Evolutionary conservation across 202 grass and related monocot species (phyloP).

Genomic region (Dendrocalamus latiflorus): DNA sequence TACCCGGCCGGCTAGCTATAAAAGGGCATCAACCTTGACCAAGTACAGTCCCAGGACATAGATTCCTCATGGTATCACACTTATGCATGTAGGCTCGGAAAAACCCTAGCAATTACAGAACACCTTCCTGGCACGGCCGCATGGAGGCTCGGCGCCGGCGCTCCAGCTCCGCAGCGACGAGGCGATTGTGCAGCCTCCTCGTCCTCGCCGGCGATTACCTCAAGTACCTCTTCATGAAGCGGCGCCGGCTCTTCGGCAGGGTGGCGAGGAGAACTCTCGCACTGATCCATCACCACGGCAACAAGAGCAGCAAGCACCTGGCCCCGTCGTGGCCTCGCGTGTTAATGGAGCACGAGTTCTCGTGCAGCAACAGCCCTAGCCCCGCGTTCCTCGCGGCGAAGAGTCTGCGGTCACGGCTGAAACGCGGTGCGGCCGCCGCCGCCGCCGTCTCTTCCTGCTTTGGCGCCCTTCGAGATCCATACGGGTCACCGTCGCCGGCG

Average conservation of each 20-base stretch:
- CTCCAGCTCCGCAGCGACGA: not conserved
- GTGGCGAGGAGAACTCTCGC: conserved; percentile 33
- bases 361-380: conserved; percentile 66
- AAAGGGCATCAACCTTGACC: conserved; percentile 6
- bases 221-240: conserved; percentile 47
- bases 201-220: conserved; percentile 38
- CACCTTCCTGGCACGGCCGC: not conserved
- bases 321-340: conserved; percentile 1
- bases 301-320: not conserved
- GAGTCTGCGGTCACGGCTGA: conserved; percentile 41
- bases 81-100: not conserved
- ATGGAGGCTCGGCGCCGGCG: conserved; percentile 21
- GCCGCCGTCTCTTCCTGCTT: conserved; percentile 29
- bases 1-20: conserved; percentile 15
- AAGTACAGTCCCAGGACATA: conserved; percentile 13
- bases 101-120: conserved; percentile 20
- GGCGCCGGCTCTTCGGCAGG: conserved; percentile 48
- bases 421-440: not conserved
- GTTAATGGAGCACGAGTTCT: conserved; percentile 60
- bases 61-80: conserved; percentile 2
- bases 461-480: conserved; percentile 10
- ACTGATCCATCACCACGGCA: conserved; percentile 20
- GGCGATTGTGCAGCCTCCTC: conserved; percentile 36
- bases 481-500: not conserved
- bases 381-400: conserved; percentile 31